Conservation (phyloP, 495 filamentous ascomycete species). For the Daldinia grandis region DNA sequence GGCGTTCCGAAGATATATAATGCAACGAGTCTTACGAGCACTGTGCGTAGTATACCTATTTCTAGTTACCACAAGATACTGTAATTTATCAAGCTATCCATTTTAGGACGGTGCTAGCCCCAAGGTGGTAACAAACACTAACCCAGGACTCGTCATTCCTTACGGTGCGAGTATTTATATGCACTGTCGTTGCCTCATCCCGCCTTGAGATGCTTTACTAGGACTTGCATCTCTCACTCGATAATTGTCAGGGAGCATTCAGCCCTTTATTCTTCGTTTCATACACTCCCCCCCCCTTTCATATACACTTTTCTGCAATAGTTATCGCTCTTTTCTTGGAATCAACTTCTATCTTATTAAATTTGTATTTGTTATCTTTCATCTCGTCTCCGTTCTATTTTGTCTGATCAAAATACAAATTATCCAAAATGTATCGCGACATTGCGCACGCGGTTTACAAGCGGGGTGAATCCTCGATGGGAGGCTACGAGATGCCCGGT, state of each 20-base stretch:
- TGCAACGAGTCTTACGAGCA: background rate
- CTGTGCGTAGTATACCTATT: background rate
- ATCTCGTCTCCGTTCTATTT: background rate
- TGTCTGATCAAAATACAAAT: background rate
- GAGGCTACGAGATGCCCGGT: slow-evolving; percentile 43
- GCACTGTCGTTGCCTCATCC: slow-evolving; percentile 22
- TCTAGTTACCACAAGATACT: background rate
- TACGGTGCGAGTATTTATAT: background rate
- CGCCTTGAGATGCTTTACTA: slow-evolving; percentile 1
- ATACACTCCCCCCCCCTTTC: slow-evolving; percentile 10
- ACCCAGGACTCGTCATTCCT: background rate
- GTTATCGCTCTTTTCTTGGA: slow-evolving; percentile 16
- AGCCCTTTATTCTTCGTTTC: slow-evolving; percentile 18
- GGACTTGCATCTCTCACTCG: slow-evolving; percentile 3
- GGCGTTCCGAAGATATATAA: slow-evolving; percentile 31
- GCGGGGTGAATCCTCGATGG: slow-evolving; percentile 40
- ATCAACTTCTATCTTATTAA: slow-evolving; percentile 6
- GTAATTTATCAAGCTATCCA: background rate
- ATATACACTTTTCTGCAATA: slow-evolving; percentile 18
- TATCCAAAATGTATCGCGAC: slow-evolving; percentile 46
- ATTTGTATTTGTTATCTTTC: background rate
- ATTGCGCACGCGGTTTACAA: slow-evolving; percentile 47
- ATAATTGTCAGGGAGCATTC: slow-evolving; percentile 25
- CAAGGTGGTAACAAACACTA: background rate
- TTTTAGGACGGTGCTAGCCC: background rate